These are phyloP conservation scores for Anisogramma anomala DNA, from an alignment of 2,329 filamentous ascomycete species.

Conservation along the genomic window DNA sequence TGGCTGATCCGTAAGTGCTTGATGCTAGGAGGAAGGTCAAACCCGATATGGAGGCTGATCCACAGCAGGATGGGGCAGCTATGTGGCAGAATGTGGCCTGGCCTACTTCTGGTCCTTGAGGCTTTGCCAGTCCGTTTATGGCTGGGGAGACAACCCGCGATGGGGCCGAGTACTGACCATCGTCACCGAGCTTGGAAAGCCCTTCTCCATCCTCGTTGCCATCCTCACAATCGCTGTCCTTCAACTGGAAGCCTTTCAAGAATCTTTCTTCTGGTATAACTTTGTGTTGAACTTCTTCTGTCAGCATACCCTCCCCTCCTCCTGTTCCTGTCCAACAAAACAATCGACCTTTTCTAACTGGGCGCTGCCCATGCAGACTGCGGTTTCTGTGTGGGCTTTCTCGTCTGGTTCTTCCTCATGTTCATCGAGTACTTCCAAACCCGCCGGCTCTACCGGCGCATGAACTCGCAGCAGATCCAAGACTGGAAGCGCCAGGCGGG, in stretches of 20 bases:
- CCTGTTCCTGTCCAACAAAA: neutral
- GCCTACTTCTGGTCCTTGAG: constrained; percentile 11
- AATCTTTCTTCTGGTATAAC: constrained; percentile 2
- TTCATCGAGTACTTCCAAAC: constrained; percentile 12
- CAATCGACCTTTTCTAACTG: neutral
- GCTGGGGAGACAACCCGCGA: neutral
- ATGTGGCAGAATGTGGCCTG: constrained; percentile 1
- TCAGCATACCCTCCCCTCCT: neutral
- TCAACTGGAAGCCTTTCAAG: constrained; percentile 1
- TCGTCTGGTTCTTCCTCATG: constrained; percentile 9
- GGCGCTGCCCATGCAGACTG: neutral
- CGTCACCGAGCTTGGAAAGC: constrained; percentile 7
- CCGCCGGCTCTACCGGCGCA: constrained; percentile 6
- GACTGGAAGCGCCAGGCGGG: constrained; percentile 1
- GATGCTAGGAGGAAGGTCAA: neutral
- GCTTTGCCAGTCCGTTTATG: constrained; percentile 11
- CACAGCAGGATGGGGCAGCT: constrained; percentile 9
- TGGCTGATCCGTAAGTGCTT: constrained; percentile 6
- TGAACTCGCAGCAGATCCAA: constrained; percentile 1
- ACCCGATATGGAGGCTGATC: neutral
- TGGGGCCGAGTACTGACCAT: neutral
- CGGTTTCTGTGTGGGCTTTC: neutral
- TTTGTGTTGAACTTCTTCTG: constrained; percentile 8
- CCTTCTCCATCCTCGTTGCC: neutral
- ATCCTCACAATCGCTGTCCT: constrained; percentile 1